phyloP scores from a whole-genome alignment of 257 asterid species.

The Primulina tabacum region DNA sequence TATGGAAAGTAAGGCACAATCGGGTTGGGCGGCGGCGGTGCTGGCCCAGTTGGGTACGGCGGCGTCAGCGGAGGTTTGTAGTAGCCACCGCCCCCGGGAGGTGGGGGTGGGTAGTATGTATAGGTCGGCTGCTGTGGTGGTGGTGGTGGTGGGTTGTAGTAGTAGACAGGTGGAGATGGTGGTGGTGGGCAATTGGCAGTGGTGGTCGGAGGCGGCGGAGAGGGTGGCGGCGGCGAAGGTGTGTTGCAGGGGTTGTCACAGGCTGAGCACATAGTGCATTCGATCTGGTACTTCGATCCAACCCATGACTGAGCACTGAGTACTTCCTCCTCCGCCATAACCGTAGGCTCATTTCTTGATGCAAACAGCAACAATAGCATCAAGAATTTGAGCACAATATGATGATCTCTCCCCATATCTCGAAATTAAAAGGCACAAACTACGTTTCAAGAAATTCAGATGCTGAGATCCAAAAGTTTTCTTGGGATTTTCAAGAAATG shows the following conservation, averaged over 20 bases:
- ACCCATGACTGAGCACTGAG: conserved; percentile 39
- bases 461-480: background rate
- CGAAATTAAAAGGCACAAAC: background rate
- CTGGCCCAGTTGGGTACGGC: conserved; percentile 49
- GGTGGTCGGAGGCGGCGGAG: conserved; percentile 37
- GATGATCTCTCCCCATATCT: conserved; percentile 40
- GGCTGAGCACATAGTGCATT: conserved; percentile 91
- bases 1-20: conserved; percentile 84
- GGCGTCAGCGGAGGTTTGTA: conserved; percentile 48
- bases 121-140: conserved; percentile 13
- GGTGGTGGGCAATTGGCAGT: conserved; percentile 65
- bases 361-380: conserved; percentile 16
- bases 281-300: conserved; percentile 82
- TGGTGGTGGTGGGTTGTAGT: conserved; percentile 47
- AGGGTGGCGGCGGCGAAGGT: conserved; percentile 51
- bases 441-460: background rate
- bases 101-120: conserved; percentile 50
- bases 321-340: conserved; percentile 21
- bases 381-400: conserved; percentile 24
- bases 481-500: conserved; percentile 9
- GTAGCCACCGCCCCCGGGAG: conserved; percentile 38
- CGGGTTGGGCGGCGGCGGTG: conserved; percentile 93
- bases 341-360: conserved; percentile 22
- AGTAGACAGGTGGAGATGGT: conserved; percentile 52
- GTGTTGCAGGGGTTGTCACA: conserved; percentile 90